phyloP scores from a whole-genome alignment of 2,329 filamentous ascomycete species.

The Penicillium sp. region DNA sequence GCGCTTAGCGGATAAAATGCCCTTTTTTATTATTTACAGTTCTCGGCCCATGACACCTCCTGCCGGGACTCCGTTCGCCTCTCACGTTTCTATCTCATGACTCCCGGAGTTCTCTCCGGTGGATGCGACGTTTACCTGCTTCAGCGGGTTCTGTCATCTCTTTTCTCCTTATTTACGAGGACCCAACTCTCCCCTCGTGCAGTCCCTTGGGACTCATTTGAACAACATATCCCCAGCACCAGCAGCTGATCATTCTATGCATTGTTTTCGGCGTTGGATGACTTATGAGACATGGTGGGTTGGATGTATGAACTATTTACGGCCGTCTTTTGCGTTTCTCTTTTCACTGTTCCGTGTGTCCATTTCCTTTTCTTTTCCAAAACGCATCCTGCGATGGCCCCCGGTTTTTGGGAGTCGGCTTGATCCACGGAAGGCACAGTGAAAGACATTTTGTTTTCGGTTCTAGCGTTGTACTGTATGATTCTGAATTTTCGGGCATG shows the following conservation, averaged over 20 bases:
- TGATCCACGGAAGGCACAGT: constrained; percentile 17
- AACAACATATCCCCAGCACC: constrained; percentile 7
- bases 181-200: neutral
- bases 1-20: constrained; percentile 34
- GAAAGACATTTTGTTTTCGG: constrained; percentile 21
- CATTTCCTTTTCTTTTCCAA: constrained; percentile 14
- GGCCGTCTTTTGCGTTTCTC: constrained; percentile 22
- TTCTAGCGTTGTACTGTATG: constrained; percentile 24
- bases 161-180: constrained; percentile 6
- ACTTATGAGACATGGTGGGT: constrained; percentile 33
- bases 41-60: neutral
- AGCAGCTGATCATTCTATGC: constrained; percentile 24
- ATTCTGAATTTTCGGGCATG: constrained; percentile 10
- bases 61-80: neutral
- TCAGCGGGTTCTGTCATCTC: neutral
- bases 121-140: neutral
- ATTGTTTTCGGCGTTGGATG: constrained; percentile 36
- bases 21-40: neutral
- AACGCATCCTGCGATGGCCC: constrained; percentile 9
- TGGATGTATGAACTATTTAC: constrained; percentile 36
- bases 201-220: constrained; percentile 8
- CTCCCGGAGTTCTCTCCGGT: neutral
- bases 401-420: constrained; percentile 1
- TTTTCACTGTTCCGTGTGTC: constrained; percentile 18
- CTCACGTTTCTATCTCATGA: neutral